Percentiles rank a stretch among this genome's conserved stretches.
Conservation (phyloP, 176 grass and related monocot species). For the Alopecurus myosuroides region DNA sequence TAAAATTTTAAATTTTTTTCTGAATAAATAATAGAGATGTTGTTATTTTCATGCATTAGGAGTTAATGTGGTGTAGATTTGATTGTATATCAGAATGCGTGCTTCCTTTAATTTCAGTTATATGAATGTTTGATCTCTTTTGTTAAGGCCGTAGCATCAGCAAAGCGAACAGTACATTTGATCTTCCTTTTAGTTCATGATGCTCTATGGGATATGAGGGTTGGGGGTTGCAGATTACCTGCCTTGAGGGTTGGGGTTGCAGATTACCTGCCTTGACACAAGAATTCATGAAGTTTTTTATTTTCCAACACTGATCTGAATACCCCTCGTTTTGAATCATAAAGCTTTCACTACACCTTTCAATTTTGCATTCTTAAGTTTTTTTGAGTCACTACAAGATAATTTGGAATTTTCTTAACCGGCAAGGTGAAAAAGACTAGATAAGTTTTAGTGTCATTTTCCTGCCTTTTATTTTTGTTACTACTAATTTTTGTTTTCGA, state of each 20-base stretch:
- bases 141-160: neutral
- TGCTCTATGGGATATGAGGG: neutral
- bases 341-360: neutral
- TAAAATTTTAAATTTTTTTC: neutral
- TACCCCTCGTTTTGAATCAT: neutral
- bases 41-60: neutral
- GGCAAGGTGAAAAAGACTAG: neutral
- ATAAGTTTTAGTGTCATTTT: neutral
- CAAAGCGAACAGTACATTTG: neutral
- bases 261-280: neutral
- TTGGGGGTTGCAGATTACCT: neutral
- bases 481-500: neutral
- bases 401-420: neutral
- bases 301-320: neutral
- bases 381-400: neutral
- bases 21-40: too few species aligned
- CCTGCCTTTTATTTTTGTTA: neutral
- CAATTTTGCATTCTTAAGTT: neutral
- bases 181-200: neutral
- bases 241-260: too few species aligned
- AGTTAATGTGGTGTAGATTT: neutral
- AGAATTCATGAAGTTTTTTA: neutral
- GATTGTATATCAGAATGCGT: neutral
- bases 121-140: slow-evolving; percentile 3
- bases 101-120: neutral